These are phyloP conservation scores for Diddensiella santjacobensis DNA, from an alignment of 805 yeast species.

Conservation along the genomic window DNA sequence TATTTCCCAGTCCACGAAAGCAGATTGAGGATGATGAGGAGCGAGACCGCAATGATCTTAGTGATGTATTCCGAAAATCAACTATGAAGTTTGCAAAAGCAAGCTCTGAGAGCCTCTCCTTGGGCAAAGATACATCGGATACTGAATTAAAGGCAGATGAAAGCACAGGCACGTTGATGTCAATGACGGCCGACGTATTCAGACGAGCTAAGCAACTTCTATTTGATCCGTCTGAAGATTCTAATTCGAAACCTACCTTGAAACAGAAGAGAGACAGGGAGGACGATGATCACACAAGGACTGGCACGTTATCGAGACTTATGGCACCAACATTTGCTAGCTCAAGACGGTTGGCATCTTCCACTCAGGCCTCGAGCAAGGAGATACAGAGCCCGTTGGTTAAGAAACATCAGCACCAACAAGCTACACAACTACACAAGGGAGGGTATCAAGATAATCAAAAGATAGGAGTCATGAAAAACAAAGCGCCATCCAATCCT, in stretches of 20 bases:
- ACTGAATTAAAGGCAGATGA: not conserved
- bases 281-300: not conserved
- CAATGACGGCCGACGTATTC: constrained; percentile 19
- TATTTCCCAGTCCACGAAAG: not conserved
- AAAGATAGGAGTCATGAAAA: not conserved
- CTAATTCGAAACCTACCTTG: not conserved
- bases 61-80: constrained; percentile 1
- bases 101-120: too few relatives aligned
- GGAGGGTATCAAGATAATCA: not conserved
- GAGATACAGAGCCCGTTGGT: not conserved
- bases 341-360: constrained; percentile 3
- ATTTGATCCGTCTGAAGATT: constrained; percentile 14
- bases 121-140: not conserved
- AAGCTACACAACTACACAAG: not conserved
- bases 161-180: constrained; percentile 4
- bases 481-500: not conserved
- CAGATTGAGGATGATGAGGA: not conserved
- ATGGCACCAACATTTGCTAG: constrained; percentile 24
- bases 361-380: not conserved
- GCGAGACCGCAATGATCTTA: not conserved
- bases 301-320: constrained; percentile 11
- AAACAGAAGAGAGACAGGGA: not conserved
- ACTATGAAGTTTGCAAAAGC: not conserved
- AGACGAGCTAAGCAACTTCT: constrained; percentile 20
- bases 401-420: not conserved